phyloP scores from a whole-genome alignment of 1,284 basidiomycete genomes.

The Boletus mariae region DNA sequence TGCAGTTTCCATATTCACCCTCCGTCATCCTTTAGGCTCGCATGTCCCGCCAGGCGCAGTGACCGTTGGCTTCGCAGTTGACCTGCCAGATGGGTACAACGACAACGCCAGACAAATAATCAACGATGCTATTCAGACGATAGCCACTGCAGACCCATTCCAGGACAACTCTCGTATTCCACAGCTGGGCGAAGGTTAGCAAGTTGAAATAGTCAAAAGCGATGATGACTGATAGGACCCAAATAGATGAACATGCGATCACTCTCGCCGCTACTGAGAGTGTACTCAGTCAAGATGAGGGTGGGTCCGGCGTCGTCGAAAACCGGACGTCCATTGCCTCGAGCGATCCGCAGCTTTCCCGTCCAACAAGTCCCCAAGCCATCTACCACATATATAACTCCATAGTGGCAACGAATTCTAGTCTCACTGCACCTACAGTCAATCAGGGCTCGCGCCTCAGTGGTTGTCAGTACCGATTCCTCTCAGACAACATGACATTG shows the following conservation, averaged over 20 bases:
- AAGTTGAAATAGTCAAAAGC: no score
- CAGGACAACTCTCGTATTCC: neutral
- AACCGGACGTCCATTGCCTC: neutral
- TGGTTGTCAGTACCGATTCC: neutral
- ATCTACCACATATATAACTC: no score
- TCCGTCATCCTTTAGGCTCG: no score
- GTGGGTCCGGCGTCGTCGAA: neutral
- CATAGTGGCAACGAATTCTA: conserved; percentile 1
- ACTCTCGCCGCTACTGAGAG: no score
- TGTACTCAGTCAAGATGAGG: conserved; percentile 1
- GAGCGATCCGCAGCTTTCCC: neutral
- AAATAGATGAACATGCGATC: conserved; percentile 10
- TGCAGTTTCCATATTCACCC: no score
- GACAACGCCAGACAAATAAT: neutral
- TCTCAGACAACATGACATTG: neutral
- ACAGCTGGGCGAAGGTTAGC: conserved; percentile 14
- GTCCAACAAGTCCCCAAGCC: conserved; percentile 5
- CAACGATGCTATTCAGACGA: conserved; percentile 2
- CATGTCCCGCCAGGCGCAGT: no score
- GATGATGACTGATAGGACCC: no score
- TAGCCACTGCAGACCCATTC: conserved; percentile 7
- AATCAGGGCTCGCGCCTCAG: neutral
- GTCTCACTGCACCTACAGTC: neutral
- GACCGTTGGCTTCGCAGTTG: no score
- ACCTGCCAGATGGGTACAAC: conserved; percentile 1